These are phyloP conservation scores for Mollisia scopiformis DNA, from an alignment of 2,329 filamentous ascomycete genomes.

Conservation along the genomic window DNA sequence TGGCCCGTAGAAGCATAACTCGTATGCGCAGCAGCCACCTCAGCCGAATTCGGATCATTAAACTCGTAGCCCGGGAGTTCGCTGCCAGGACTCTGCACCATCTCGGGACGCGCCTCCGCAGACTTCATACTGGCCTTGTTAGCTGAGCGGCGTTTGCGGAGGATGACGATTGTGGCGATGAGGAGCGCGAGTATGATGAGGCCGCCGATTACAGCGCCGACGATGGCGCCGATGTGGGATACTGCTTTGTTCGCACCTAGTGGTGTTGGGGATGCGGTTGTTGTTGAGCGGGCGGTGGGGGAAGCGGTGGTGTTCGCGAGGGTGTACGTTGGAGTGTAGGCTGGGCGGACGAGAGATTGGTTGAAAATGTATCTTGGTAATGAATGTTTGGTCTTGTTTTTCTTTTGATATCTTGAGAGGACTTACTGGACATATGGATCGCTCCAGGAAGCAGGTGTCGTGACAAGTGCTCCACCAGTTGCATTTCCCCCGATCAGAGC, in stretches of 20 bases:
- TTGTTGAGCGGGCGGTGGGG: not conserved
- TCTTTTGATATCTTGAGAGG: too few relatives aligned
- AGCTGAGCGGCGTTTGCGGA: not conserved
- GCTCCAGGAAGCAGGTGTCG: constrained; percentile 23
- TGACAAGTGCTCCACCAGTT: constrained; percentile 39
- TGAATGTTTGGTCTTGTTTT: too few relatives aligned
- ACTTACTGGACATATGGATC: constrained; percentile 32
- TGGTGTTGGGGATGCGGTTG: not conserved
- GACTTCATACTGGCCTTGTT: too few relatives aligned
- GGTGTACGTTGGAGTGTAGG: constrained; percentile 21
- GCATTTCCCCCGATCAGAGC: constrained; percentile 46
- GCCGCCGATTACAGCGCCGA: not conserved
- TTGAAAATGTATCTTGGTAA: too few relatives aligned
- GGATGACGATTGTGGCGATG: not conserved
- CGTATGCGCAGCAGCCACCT: too few relatives aligned
- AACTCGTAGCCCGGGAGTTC: too few relatives aligned
- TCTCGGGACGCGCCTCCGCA: too few relatives aligned
- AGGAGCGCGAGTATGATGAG: not conserved
- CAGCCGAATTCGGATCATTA: too few relatives aligned
- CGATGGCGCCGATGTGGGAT: constrained; percentile 1
- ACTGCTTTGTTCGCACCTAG: not conserved
- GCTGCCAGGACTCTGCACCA: too few relatives aligned
- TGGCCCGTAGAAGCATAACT: too few relatives aligned
- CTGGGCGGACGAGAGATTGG: constrained; percentile 22
- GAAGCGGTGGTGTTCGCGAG: not conserved